Evolutionary conservation across 371 early-diverging fungal genomes (phyloP).

Genomic region (Mortierella polycephala): DNA sequence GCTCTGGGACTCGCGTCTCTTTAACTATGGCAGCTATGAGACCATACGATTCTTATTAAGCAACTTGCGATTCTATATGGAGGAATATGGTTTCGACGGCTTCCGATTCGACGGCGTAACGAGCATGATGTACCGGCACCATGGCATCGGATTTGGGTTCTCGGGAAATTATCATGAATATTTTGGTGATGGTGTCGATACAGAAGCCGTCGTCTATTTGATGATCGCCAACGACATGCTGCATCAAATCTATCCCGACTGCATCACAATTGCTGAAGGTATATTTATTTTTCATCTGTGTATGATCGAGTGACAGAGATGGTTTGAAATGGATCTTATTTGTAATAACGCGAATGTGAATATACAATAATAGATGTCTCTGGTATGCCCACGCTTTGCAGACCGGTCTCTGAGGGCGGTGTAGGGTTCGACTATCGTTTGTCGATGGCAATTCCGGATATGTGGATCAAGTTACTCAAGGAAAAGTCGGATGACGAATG

Average conservation of each 20-base stretch:
- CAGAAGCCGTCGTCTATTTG: slow-evolving; percentile 89
- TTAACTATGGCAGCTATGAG: slow-evolving; percentile 94
- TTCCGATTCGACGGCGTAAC: slow-evolving; percentile 99
- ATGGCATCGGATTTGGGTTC: slow-evolving; percentile 95
- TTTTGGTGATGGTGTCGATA: slow-evolving; percentile 86
- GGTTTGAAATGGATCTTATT: too few relatives aligned
- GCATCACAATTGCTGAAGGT: slow-evolving; percentile 92
- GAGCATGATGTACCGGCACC: slow-evolving; percentile 95
- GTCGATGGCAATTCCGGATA: slow-evolving; percentile 96
- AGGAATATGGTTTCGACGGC: slow-evolving; percentile 92
- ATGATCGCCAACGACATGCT: slow-evolving; percentile 92
- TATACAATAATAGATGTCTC: slow-evolving; percentile 80
- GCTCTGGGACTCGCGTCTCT: slow-evolving; percentile 94
- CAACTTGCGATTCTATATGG: slow-evolving; percentile 93
- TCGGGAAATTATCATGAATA: slow-evolving; percentile 94
- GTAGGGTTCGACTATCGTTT: slow-evolving; percentile 97
- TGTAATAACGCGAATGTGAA: not conserved
- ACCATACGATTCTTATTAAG: slow-evolving; percentile 93
- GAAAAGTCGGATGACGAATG: slow-evolving; percentile 92
- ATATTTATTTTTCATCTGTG: not conserved
- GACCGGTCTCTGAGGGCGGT: slow-evolving; percentile 92
- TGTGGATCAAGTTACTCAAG: slow-evolving; percentile 98
- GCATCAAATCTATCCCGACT: slow-evolving; percentile 82
- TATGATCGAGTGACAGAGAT: too few relatives aligned
- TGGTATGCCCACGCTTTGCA: slow-evolving; percentile 97